Base-by-base conservation (phyloP, 805 yeast species). In the Metschnikowia corniflorae region DNA sequence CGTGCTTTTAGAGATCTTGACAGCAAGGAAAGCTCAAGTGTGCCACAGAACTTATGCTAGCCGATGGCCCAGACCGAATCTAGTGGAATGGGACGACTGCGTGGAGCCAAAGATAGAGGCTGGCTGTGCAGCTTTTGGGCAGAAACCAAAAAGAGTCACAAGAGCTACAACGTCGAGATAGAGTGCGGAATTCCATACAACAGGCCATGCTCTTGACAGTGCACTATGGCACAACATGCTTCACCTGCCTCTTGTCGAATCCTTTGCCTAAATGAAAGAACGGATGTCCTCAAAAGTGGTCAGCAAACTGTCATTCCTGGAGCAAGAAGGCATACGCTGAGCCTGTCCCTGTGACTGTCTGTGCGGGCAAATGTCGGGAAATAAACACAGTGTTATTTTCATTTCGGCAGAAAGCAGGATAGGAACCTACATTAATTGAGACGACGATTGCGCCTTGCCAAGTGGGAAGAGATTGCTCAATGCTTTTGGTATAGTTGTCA, bases 221-320 rank as follows among this genome's bases (percentile, higher is more conserved):
- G 97, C 53, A 87, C 59, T 16, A 82, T 80, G 1, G 73, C 76
- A 16, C 37, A 32, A 4, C 89, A 94, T 56, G 73, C 68, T 29
- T 53, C 60, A 7, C 65, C 63, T 7, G 37, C 57, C 9, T 36
- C 49, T 4, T 88, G 97, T 62, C 67, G 64, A 15, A 71, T 75
- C 13, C 54, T 58, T 4, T 88, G 97, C 64, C 73, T 72, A 10
- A 68, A 68, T 42, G 54, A 61, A 67, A 78, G 44, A 47, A 46
- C 3, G 55, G 63, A 8, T 88, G 96, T 60, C 82, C 82, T 1
- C 97, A 88, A 60, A 52, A 58, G 31, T 85, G 94, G 58, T 63
- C 58, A 22, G 57, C 65, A 14, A 65, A 65, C 35, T 88, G 97
- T 51, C 96, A 88, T 60, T 68, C 35, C 24, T 72, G 38, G 68